Evolutionary conservation across 2,329 filamentous ascomycete genomes (phyloP), one percentile per base, ranked within the genome.

Genomic region (Corynespora cassiicola): DNA sequence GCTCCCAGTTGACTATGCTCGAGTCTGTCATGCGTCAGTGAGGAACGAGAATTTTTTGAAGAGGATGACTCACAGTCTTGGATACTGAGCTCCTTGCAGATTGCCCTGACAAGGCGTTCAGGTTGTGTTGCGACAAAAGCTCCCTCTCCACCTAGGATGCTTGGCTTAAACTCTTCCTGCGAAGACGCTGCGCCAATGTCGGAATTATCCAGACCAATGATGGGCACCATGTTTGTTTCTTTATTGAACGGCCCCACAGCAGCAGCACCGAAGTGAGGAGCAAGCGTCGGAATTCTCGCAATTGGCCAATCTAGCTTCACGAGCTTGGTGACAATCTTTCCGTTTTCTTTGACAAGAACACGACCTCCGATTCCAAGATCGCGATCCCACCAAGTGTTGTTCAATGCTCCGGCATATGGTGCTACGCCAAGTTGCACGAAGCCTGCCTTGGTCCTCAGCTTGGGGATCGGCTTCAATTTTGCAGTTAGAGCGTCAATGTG

Each of bases 381-480:
- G 23, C 94, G 83, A 68, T 97, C 94, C 92, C 91, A 97, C 94
- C 94, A 97, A 1, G 94, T 97, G 47, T 78, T 77, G 64, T 91
- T 94, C 46, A 97, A 73, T 2, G 77, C 90, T 33, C 94, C 92
- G 7, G 90, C 92, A 65, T 97, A 99, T 1, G 88, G 94, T 2
- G 94, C 91, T 36, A 97, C 89, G 16, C 89, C 92, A 6, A 97
- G 80, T 73, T 97, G 90, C 18, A 89, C 69, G 63, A 90, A 99
- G 36, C 94, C 92, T 20, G 88, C 86, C 65, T 87, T 90, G 56
- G 78, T 88, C n/a, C 86, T 83, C 59, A 96, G 84, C 61, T 82
- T 88, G 60, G 90, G 90, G 18, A 96, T 81, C 7, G 94, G 92
- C 82, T 97, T 97, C 56, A 97, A 48, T 69, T 85, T 88, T 12